Evolutionary conservation across 2,329 filamentous ascomycete species (phyloP).

Genomic region (Trichothecium roseum): DNA sequence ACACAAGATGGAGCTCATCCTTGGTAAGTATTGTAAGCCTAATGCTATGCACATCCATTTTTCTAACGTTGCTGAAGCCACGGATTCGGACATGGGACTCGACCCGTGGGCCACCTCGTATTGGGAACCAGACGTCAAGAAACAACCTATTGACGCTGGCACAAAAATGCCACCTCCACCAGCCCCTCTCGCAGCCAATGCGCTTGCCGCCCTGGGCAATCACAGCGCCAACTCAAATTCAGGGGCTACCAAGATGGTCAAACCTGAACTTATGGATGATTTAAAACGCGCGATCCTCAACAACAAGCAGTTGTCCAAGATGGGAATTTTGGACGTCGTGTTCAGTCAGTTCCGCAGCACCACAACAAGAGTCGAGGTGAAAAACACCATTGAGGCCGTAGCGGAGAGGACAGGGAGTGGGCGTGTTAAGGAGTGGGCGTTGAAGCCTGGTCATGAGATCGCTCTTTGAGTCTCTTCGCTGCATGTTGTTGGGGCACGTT

Average conservation of each 20-base stretch:
- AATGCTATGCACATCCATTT: constrained; percentile 9
- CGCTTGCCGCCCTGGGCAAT: constrained; percentile 22
- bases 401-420: constrained; percentile 25
- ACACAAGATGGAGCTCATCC: constrained; percentile 66
- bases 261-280: constrained; percentile 27
- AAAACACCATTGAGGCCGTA: constrained; percentile 29
- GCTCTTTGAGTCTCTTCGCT: constrained; percentile 10
- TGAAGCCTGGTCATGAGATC: constrained; percentile 28
- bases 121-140: too few species aligned
- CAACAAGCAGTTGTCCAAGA: constrained; percentile 28
- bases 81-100: background rate
- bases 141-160: background rate
- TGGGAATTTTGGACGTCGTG: constrained; percentile 28
- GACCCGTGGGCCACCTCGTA: constrained; percentile 1
- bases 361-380: constrained; percentile 27
- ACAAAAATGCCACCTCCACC: constrained; percentile 41
- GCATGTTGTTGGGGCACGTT: background rate
- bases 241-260: constrained; percentile 19
- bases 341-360: constrained; percentile 25
- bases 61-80: background rate
- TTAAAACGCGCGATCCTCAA: constrained; percentile 30
- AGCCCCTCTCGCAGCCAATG: constrained; percentile 16
- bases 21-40: constrained; percentile 38
- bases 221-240: constrained; percentile 4
- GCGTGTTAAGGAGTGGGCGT: constrained; percentile 25